These are phyloP conservation scores for Teunomyces pallodes DNA, from an alignment of 805 yeast species.

Conservation along the genomic window DNA sequence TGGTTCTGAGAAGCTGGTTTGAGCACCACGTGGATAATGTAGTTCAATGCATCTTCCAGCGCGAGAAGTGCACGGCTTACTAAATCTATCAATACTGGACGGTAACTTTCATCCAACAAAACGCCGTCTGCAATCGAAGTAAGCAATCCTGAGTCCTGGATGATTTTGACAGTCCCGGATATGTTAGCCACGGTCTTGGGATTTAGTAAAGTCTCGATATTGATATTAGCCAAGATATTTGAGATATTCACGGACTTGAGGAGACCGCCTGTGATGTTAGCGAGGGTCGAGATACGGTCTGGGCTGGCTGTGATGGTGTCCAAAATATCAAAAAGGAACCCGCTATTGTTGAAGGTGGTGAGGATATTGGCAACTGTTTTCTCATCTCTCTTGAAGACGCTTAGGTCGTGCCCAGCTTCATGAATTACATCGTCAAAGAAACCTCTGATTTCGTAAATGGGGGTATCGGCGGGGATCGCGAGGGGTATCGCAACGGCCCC, in stretches of 20 bases:
- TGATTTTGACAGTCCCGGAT: slow-evolving; percentile 20
- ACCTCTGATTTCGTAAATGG: slow-evolving; percentile 16
- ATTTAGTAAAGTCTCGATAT: background rate
- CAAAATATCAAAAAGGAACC: slow-evolving; percentile 32
- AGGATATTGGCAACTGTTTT: slow-evolving; percentile 22
- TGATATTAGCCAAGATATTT: slow-evolving; percentile 1
- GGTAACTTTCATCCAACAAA: slow-evolving; percentile 30
- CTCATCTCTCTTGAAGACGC: slow-evolving; percentile 21
- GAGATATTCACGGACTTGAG: slow-evolving; percentile 9
- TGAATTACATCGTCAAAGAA: slow-evolving; percentile 5
- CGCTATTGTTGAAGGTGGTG: slow-evolving; percentile 27
- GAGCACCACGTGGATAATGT: slow-evolving; percentile 8
- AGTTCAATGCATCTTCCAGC: background rate
- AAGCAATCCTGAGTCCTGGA: slow-evolving; percentile 34
- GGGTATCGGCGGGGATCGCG: slow-evolving; percentile 18
- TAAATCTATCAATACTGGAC: slow-evolving; percentile 32
- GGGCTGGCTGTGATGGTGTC: slow-evolving; percentile 35
- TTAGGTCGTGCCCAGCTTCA: slow-evolving; percentile 7
- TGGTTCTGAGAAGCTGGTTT: background rate
- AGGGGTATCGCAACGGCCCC: slow-evolving; percentile 17
- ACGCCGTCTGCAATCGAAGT: slow-evolving; percentile 35
- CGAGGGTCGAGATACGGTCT: slow-evolving; percentile 22
- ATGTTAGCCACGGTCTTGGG: slow-evolving; percentile 14
- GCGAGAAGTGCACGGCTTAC: slow-evolving; percentile 23
- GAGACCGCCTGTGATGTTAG: slow-evolving; percentile 29